Conservation (phyloP, 352 stramenopile species). For the Globisporangium takayamanum region DNA sequence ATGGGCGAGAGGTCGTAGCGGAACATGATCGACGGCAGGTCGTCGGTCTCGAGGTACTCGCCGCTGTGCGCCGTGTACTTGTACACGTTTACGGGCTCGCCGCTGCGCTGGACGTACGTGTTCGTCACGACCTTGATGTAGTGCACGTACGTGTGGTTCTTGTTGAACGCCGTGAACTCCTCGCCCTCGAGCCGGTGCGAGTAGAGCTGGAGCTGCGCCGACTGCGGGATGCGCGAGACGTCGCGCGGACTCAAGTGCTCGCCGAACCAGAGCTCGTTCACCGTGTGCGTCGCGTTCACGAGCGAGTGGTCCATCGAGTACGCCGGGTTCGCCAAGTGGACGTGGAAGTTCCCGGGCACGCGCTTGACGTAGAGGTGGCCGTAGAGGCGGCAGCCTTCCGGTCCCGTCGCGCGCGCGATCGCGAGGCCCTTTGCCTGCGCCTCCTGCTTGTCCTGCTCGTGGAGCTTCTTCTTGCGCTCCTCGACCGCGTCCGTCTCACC, state of each 20-base stretch:
- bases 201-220: slow-evolving; percentile 88
- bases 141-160: slow-evolving; percentile 97
- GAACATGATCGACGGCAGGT: slow-evolving; percentile 89
- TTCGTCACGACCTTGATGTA: slow-evolving; percentile 99
- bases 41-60: slow-evolving; percentile 83
- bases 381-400: slow-evolving; percentile 74
- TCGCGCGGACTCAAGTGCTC: slow-evolving; percentile 48
- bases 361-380: slow-evolving; percentile 83
- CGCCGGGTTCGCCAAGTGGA: slow-evolving; percentile 95
- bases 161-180: slow-evolving; percentile 86
- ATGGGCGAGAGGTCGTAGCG: slow-evolving; percentile 87
- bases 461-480: slow-evolving; percentile 89
- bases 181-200: slow-evolving; percentile 91
- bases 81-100: slow-evolving; percentile 67
- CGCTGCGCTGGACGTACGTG: slow-evolving; percentile 69
- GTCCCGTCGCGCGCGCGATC: slow-evolving; percentile 54
- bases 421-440: slow-evolving; percentile 47
- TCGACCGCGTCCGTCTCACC: slow-evolving; percentile 69
- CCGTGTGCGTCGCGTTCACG: slow-evolving; percentile 93
- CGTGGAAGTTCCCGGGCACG: slow-evolving; percentile 97
- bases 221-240: slow-evolving; percentile 77
- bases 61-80: slow-evolving; percentile 89
- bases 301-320: slow-evolving; percentile 84
- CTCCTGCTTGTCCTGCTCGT: slow-evolving; percentile 90
- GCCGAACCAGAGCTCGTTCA: slow-evolving; percentile 97